A percentile compares a stretch with the other conserved stretches of the same genome.
phyloP scores from a whole-genome alignment of 495 filamentous ascomycete species.

The Aspergillus avenaceus region DNA sequence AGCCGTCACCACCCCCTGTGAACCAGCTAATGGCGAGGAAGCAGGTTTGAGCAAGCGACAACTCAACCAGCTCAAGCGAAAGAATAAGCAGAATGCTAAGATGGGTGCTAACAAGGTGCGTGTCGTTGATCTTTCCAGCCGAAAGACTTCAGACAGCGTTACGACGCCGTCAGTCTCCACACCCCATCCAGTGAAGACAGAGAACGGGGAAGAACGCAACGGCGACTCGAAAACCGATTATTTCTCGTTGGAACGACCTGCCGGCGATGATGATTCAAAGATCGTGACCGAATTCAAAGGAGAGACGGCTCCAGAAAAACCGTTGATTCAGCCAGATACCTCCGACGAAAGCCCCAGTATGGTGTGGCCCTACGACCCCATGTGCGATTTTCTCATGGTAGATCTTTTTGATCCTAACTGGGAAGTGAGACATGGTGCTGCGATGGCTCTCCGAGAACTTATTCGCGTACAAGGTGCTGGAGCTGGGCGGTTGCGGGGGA shows the following conservation, averaged over 20 bases:
- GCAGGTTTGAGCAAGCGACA: constrained; percentile 80
- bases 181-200: constrained; percentile 64
- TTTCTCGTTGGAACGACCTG: constrained; percentile 75
- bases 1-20: constrained; percentile 47
- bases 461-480: constrained; percentile 87
- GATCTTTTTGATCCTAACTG: constrained; percentile 92
- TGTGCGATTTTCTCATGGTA: constrained; percentile 88
- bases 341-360: constrained; percentile 69
- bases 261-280: constrained; percentile 83
- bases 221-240: constrained; percentile 62
- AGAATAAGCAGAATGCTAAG: constrained; percentile 78
- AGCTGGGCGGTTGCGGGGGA: constrained; percentile 74
- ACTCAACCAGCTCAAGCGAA: constrained; percentile 88
- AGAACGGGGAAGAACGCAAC: constrained; percentile 52
- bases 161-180: constrained; percentile 60
- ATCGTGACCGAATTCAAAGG: constrained; percentile 97
- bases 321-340: constrained; percentile 60
- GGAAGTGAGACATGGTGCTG: constrained; percentile 96
- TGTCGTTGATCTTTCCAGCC: constrained; percentile 78
- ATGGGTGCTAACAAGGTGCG: constrained; percentile 82
- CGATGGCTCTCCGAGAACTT: constrained; percentile 91
- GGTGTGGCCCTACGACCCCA: constrained; percentile 82
- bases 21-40: constrained; percentile 56
- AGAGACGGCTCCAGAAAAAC: constrained; percentile 54
- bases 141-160: constrained; percentile 63